Evolutionary conservation across 2,329 filamentous ascomycete genomes (phyloP), one percentile per base, ranked within the genome.

Genomic region (Myriosclerotinia curreyana): DNA sequence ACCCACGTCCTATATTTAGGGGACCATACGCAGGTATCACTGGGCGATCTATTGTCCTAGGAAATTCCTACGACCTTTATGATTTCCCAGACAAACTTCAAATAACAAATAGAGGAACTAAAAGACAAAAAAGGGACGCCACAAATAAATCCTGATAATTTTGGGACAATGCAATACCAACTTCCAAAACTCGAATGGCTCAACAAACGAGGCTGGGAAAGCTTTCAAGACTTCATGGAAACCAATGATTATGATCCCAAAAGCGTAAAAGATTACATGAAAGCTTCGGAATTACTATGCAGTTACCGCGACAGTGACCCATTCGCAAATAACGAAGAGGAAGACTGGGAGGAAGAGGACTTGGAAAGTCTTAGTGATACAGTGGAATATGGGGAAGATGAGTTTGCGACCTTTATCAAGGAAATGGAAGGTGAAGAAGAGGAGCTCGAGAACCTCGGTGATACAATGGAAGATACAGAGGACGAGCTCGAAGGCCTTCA

Each of bases 181-280:
- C 42, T 58, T 7, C 11, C 55, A 11, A 34, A n/a, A 12, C 42
- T 58, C 7, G 55, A 58, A 48, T 58, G 55, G 42, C 42, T 58
- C 2, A 58, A 48, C 8, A 58, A 12, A 25, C 25, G 55, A 48
- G 55, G 55, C 8, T 58, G 42, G 55, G 22, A 22, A 11, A 48
- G 8, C 3, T 58, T 58, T 34, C 31, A 58, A 36, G 28, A 58
- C 14, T 58, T 58, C 31, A 58, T 58, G 42, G 28, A 36, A 2
- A 48, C 28, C 17, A n/a, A 58, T 36, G 31, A 15, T 12, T 58
- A 58, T 6, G 20, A 58, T 25, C 42, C 42, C 25, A 31, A 1
- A 12, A 58, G 55, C n/a, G 55, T 25, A 3, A n/a, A 15, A 31
- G 42, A 58, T 12, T 48, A 58, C 4, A 58, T 58, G 42, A 58